phyloP scores from a whole-genome alignment of 2,329 filamentous ascomycete genomes.

The Pyrenochaeta sp. region DNA sequence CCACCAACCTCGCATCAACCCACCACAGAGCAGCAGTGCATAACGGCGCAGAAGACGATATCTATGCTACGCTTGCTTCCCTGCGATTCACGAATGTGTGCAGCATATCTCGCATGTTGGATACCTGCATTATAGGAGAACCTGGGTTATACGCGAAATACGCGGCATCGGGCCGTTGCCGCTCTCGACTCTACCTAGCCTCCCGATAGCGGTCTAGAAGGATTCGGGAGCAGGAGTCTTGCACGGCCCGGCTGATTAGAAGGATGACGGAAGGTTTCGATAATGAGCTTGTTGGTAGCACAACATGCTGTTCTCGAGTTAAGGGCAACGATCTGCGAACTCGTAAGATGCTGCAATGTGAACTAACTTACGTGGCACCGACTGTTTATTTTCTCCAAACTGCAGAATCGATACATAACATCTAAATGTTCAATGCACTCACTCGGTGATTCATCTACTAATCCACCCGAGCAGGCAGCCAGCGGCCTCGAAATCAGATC shows the following conservation, averaged over 20 bases:
- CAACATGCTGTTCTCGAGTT: constrained; percentile 5
- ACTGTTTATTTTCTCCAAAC: neutral
- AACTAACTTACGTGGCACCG: neutral
- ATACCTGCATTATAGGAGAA: constrained; percentile 6
- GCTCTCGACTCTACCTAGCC: neutral
- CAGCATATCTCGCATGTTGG: constrained; percentile 3
- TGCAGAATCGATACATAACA: neutral
- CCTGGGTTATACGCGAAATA: constrained; percentile 1
- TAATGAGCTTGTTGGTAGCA: constrained; percentile 13
- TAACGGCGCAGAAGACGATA: constrained; percentile 1
- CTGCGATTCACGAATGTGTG: neutral
- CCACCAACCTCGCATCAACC: constrained; percentile 2
- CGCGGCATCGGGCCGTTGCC: constrained; percentile 27
- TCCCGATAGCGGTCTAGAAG: constrained; percentile 1
- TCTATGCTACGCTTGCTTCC: neutral
- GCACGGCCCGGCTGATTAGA: constrained; percentile 9
- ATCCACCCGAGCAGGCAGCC: too few relatives aligned
- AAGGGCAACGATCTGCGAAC: constrained; percentile 3
- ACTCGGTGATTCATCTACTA: neutral
- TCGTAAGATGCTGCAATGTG: constrained; percentile 9
- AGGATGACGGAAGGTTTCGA: constrained; percentile 1
- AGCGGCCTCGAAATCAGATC: too few relatives aligned
- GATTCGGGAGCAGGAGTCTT: neutral
- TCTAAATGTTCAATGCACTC: neutral
- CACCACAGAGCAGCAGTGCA: neutral